These are phyloP conservation scores for Nakataea oryzae DNA, from an alignment of 2,329 filamentous ascomycete genomes.

Conservation along the genomic window DNA sequence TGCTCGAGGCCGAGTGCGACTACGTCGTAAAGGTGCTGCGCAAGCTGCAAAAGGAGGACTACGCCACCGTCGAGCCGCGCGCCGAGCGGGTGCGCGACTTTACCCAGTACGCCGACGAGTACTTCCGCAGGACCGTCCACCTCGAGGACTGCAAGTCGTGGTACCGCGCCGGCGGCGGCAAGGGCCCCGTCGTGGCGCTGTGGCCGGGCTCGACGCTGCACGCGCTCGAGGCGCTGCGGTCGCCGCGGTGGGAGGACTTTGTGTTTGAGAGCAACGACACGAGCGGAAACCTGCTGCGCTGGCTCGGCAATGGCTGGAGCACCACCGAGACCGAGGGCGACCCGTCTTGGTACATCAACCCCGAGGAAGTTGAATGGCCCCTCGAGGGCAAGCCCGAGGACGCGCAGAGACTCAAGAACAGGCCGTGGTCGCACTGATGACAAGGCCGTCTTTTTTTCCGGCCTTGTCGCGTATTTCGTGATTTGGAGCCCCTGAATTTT, in stretches of 20 bases:
- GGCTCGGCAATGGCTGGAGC: constrained; percentile 31
- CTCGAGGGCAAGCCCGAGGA: constrained; percentile 23
- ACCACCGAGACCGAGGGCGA: constrained; percentile 23
- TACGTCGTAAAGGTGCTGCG: constrained; percentile 33
- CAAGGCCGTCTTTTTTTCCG: background rate
- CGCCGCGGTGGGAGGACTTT: constrained; percentile 35
- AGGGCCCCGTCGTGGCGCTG: constrained; percentile 27
- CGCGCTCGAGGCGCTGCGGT: constrained; percentile 27
- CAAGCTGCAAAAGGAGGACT: constrained; percentile 36
- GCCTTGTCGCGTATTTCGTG: background rate
- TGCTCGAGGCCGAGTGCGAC: constrained; percentile 37
- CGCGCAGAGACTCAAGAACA: constrained; percentile 18
- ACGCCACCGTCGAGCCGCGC: constrained; percentile 31
- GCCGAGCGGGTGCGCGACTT: constrained; percentile 33
- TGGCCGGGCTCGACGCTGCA: constrained; percentile 36
- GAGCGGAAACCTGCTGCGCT: constrained; percentile 22
- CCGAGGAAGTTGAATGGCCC: constrained; percentile 24
- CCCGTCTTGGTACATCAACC: constrained; percentile 28
- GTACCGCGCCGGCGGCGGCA: constrained; percentile 36
- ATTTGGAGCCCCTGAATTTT: background rate
- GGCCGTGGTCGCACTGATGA: constrained; percentile 23
- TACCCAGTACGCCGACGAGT: constrained; percentile 31
- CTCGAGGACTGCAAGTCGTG: constrained; percentile 38
- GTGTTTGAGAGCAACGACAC: constrained; percentile 23
- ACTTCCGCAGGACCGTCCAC: constrained; percentile 38